These are phyloP conservation scores for Pseudocercospora vitis DNA, from an alignment of 2,329 filamentous ascomycete species.

Conservation along the genomic window DNA sequence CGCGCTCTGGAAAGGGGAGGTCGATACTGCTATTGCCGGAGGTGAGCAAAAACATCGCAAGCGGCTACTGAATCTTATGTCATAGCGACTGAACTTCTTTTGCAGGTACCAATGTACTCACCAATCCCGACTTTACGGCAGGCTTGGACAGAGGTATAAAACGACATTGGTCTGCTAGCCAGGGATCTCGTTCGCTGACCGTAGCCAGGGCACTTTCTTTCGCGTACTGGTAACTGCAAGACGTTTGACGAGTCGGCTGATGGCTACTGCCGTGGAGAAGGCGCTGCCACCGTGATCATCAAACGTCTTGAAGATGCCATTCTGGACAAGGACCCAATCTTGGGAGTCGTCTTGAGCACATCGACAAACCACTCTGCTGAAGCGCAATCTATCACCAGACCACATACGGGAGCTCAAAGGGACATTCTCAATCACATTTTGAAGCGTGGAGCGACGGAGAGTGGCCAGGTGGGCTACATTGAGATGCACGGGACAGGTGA, in stretches of 20 bases:
- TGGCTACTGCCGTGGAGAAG: constrained; percentile 42
- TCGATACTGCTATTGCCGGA: constrained; percentile 25
- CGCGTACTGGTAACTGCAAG: constrained; percentile 30
- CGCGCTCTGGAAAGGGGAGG: constrained; percentile 23
- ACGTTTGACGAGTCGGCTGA: constrained; percentile 38
- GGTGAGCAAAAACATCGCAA: constrained; percentile 13
- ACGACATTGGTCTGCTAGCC: too few species aligned
- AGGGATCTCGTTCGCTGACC: too few species aligned
- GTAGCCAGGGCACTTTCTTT: too few species aligned
- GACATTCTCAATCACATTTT: background rate
- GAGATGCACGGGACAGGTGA: constrained; percentile 23
- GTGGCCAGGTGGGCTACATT: background rate
- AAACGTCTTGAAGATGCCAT: constrained; percentile 39
- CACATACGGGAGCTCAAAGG: constrained; percentile 17
- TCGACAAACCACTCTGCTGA: constrained; percentile 40
- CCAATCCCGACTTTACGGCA: too few species aligned
- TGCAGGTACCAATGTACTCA: too few species aligned
- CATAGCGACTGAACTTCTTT: constrained; percentile 20
- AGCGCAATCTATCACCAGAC: constrained; percentile 5
- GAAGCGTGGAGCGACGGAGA: constrained; percentile 15
- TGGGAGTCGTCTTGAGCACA: constrained; percentile 34
- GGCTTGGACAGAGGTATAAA: too few species aligned
- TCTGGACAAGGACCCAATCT: constrained; percentile 39
- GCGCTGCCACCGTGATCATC: constrained; percentile 32
- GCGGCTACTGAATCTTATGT: constrained; percentile 4